phyloP scores from a whole-genome alignment of 2,329 filamentous ascomycete genomes.

The Phoma sp. region DNA sequence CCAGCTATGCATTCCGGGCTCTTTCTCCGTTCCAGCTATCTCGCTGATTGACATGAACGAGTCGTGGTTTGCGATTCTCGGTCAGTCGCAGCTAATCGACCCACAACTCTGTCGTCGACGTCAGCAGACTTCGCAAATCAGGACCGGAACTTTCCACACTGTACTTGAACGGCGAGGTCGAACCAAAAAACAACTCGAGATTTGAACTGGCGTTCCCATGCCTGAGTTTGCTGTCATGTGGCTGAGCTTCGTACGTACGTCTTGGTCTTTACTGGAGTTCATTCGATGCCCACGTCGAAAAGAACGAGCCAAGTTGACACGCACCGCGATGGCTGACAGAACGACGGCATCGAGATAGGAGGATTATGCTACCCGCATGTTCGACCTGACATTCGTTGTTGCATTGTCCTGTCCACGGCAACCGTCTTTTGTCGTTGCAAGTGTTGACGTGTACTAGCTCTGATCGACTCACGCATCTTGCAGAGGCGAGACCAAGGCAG shows the following conservation, averaged over 20 bases:
- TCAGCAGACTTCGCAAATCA: constrained; percentile 3
- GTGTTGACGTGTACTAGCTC: no score
- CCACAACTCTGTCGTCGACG: constrained; percentile 6
- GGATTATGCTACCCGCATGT: neutral
- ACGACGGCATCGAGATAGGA: neutral
- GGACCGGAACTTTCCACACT: constrained; percentile 1
- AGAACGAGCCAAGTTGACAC: neutral
- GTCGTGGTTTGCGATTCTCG: constrained; percentile 1
- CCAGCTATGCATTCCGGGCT: neutral
- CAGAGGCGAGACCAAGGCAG: no score
- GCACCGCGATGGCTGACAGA: neutral
- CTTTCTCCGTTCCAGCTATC: neutral
- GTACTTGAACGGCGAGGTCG: neutral
- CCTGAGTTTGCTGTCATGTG: neutral
- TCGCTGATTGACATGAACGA: neutral
- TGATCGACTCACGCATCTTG: no score
- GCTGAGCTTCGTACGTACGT: neutral
- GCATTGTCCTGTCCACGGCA: neutral
- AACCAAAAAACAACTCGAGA: neutral
- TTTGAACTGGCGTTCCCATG: neutral
- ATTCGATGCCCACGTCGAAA: neutral
- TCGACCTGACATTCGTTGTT: neutral
- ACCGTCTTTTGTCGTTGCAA: neutral
- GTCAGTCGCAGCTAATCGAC: neutral
- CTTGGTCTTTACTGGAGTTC: neutral